Evolutionary conservation across 495 filamentous ascomycete species (phyloP).

Genomic region (Halenospora varia): DNA sequence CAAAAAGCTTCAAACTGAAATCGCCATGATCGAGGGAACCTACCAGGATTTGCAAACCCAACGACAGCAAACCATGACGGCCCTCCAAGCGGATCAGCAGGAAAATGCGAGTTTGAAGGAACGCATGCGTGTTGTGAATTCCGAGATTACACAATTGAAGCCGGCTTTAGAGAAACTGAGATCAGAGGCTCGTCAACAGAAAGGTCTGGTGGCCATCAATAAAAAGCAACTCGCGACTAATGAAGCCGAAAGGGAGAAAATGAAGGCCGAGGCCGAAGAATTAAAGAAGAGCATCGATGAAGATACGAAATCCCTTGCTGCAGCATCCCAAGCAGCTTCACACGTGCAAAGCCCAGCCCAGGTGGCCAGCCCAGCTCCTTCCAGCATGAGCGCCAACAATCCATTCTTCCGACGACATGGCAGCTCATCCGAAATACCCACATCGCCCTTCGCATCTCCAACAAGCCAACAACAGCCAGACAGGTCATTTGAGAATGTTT

Average conservation of each 20-base stretch:
- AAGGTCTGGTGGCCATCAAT: slow-evolving; percentile 92
- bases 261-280: slow-evolving; percentile 72
- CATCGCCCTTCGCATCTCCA: slow-evolving; percentile 43
- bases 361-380: slow-evolving; percentile 65
- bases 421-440: slow-evolving; percentile 58
- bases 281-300: slow-evolving; percentile 61
- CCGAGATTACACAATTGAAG: slow-evolving; percentile 74
- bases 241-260: slow-evolving; percentile 80
- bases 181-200: slow-evolving; percentile 86
- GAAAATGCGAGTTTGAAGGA: slow-evolving; percentile 87
- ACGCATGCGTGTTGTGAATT: slow-evolving; percentile 75
- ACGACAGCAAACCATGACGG: slow-evolving; percentile 68
- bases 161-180: slow-evolving; percentile 88
- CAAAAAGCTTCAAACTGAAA: slow-evolving; percentile 74
- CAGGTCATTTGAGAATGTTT: slow-evolving; percentile 83
- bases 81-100: slow-evolving; percentile 79
- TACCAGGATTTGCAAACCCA: slow-evolving; percentile 83
- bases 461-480: slow-evolving; percentile 53
- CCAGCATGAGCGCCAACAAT: slow-evolving; percentile 75
- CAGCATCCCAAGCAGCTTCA: slow-evolving; percentile 27
- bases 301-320: slow-evolving; percentile 31
- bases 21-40: slow-evolving; percentile 73
- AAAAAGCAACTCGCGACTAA: slow-evolving; percentile 92
- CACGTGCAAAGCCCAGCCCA: slow-evolving; percentile 36
- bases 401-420: slow-evolving; percentile 83